Evolutionary conservation across 2,329 filamentous ascomycete genomes (phyloP).

Genomic region (Hymenoscyphus occultus): DNA sequence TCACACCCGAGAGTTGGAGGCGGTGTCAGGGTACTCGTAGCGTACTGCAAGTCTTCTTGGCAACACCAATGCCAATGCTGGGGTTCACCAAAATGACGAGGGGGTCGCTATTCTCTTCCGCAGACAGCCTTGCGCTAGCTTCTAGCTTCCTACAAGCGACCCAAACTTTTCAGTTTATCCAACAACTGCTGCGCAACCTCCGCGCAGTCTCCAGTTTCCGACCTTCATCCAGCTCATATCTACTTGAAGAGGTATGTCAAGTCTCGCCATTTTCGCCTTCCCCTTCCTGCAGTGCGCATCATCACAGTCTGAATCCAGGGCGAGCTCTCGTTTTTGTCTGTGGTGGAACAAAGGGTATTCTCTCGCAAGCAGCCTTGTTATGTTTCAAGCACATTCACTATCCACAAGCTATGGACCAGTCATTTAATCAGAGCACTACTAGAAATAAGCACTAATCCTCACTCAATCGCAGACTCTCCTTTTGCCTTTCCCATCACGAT

Average conservation of each 20-base stretch:
- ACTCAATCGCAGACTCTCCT: background rate
- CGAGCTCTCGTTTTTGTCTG: background rate
- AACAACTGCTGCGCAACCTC: constrained; percentile 4
- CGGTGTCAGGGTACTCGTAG: background rate
- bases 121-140: constrained; percentile 7
- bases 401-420: background rate
- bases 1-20: background rate
- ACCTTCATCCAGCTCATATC: background rate
- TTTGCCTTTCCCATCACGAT: constrained; percentile 5
- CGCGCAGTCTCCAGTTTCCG: background rate
- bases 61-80: background rate
- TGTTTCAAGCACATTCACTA: background rate
- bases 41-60: background rate
- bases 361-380: constrained; percentile 3
- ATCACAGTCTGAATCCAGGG: too few species aligned
- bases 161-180: background rate
- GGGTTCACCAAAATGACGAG: constrained; percentile 1
- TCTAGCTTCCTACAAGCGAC: background rate
- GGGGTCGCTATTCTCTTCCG: background rate
- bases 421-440: background rate
- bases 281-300: background rate
- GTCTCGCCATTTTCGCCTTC: background rate
- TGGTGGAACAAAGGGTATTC: constrained; percentile 1
- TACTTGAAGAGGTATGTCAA: constrained; percentile 5
- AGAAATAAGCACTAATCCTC: background rate